Base-by-base conservation (phyloP, 345 rosid species). In the Eucalyptus curtisii region DNA sequence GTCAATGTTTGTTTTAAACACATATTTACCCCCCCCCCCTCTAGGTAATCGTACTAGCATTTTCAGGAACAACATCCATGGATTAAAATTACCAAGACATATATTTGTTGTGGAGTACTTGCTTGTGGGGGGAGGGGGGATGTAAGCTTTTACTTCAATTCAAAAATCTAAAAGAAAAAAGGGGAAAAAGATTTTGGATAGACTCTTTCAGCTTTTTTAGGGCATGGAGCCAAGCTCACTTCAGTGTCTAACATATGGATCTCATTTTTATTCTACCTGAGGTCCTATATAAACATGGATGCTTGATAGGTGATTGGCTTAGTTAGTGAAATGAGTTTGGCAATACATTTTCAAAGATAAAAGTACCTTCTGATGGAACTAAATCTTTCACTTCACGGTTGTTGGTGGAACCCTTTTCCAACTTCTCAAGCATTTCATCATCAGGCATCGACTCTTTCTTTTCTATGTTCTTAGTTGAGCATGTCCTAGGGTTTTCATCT, bases 351-450 rank as follows among this genome's bases (percentile, higher is more conserved):
- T 79, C 52, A 89, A 49, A 88, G 86, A 49, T 17, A 66, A 44
- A 44, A 31, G 44, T 90, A 90, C 91, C 93, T 31, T 90, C n/a
- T 52, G 80, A 52, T 49, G 89, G 90, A 87, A 61, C 86, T 33
- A 88, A n/a, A 31, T 90, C 89, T 86, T 89, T 53, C 53, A 40
- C 68, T 82, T 86, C 66, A 85, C 20, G 10, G 19, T 17, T 13
- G 48, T 6, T 17, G 30, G 86, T 45, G 7, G 91, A 88, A 80
- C 90, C 94, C 13, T 87, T 92, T 87, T 92, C 94, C 91, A 91
- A 55, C 37, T 88, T 88, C 81, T 91, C 94, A 22, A 91, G 92
- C 90, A 64, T 86, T 33, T 61, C 86, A 49, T 90, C 87, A 33
- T 90, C 87, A 7, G 87, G 71, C 13, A 17, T 66, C 20, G 22